Evolutionary conservation across 805 yeast species (phyloP), one percentile per base, ranked within the genome.

Genomic region (Scheffersomyces ergatensis): DNA sequence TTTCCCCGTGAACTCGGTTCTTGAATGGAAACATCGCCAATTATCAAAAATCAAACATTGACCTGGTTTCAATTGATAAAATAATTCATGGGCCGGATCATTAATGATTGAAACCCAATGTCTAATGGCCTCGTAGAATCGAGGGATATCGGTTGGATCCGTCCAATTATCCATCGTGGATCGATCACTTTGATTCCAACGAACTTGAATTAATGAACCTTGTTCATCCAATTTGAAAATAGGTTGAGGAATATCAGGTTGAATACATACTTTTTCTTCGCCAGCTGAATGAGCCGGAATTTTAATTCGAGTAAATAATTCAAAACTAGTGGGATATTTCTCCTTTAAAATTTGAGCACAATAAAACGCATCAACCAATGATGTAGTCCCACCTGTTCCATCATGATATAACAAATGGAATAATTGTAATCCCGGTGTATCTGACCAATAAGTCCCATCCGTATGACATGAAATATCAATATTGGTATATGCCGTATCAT

Each of bases 231-330:
- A 71, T 53, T 76, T 78, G 58, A 83, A 74, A 3, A 82, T 69
- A 4, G 87, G 85, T 50, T 72, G 76, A 3, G 80, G 67, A 16
- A 65, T 55, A 34, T 72, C 75, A 2, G 86, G 82, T 50, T 76
- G 81, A 36, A 82, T 78, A 49, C 83, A 74, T 12, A 74, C 82
- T 51, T 62, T 68, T 33, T 74, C 82, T 52, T 83, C 88, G 18
- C 89, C 89, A 5, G 87, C 83, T n/a, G 83, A 76, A 53, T 83
- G 89, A 17, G 85, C 85, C n/a, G 83, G 82, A 15, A 83, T 62
- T 4, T 78, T 76, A 16, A 74, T 61, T 14, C 57, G 57, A 8
- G 78, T 64, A 37, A 83, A 65, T 7, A 78, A 48, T 24, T 76
- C 71, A 54, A 65, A 82, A 38, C 74, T 72, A 40, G 72, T 74